Conservation (phyloP, 1,139 yeast genomes). For the Suhomyces coccinellae region DNA sequence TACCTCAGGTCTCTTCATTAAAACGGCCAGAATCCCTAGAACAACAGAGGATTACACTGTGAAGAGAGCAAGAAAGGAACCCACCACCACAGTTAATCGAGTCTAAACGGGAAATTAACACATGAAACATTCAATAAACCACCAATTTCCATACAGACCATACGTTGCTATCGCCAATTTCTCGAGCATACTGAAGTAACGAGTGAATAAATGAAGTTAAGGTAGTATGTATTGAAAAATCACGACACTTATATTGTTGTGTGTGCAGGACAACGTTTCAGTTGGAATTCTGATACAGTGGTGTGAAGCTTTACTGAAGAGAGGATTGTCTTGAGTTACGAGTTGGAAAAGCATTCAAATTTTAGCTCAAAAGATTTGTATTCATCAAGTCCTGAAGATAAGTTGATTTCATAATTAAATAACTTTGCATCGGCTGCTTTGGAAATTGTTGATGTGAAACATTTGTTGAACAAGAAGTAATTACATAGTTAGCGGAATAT, state of each 20-base stretch:
- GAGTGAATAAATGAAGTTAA: constrained; percentile 10
- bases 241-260: background rate
- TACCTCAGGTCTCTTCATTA: constrained; percentile 2
- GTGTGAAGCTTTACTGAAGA: no score
- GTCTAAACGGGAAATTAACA: background rate
- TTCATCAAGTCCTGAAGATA: no score
- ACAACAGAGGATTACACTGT: background rate
- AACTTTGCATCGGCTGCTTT: no score
- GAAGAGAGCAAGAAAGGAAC: background rate
- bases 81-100: background rate
- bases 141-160: background rate
- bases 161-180: background rate
- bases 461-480: no score
- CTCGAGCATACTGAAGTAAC: constrained; percentile 12
- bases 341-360: no score
- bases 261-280: background rate
- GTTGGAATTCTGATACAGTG: no score
- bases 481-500: no score
- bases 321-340: no score
- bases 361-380: no score
- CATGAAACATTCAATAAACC: background rate
- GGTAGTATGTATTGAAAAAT: background rate
- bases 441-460: no score
- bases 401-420: no score
- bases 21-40: constrained; percentile 1